These are phyloP conservation scores for Houttuynia cordata DNA, from an alignment of 164 flowering plant genomes.

Conservation along the genomic window DNA sequence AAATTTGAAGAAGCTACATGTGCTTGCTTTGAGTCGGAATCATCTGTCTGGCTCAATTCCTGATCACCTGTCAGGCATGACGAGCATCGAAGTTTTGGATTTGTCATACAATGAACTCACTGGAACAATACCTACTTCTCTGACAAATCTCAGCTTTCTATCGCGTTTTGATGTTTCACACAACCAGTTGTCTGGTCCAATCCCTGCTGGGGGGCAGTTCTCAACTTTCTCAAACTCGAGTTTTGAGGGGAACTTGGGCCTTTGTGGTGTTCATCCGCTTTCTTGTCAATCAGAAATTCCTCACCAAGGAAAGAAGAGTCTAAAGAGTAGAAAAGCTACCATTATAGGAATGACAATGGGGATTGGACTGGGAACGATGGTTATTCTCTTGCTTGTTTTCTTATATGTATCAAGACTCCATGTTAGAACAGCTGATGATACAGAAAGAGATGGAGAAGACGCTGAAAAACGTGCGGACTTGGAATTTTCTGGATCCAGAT, in stretches of 20 bases:
- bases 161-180: not conserved
- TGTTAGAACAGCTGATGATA: conserved; percentile 18
- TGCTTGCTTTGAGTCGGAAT: not conserved
- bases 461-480: conserved; percentile 19
- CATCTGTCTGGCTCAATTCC: not conserved
- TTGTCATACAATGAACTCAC: not conserved
- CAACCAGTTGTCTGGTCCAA: not conserved
- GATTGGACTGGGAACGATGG: conserved; percentile 29
- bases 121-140: not conserved
- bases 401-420: conserved; percentile 19
- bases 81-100: not conserved
- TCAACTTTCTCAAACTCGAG: not conserved
- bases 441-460: conserved; percentile 18
- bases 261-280: not conserved
- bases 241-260: not conserved
- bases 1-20: not conserved
- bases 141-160: not conserved
- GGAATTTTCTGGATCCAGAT: conserved; percentile 27
- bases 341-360: conserved; percentile 9
- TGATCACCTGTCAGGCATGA: not conserved
- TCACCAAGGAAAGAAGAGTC: not conserved
- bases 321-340: not conserved
- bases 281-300: not conserved
- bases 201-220: not conserved
- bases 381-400: conserved; percentile 23